Conservation (phyloP, 805 yeast genomes). For the Saccharomycopsis fodiens region DNA sequence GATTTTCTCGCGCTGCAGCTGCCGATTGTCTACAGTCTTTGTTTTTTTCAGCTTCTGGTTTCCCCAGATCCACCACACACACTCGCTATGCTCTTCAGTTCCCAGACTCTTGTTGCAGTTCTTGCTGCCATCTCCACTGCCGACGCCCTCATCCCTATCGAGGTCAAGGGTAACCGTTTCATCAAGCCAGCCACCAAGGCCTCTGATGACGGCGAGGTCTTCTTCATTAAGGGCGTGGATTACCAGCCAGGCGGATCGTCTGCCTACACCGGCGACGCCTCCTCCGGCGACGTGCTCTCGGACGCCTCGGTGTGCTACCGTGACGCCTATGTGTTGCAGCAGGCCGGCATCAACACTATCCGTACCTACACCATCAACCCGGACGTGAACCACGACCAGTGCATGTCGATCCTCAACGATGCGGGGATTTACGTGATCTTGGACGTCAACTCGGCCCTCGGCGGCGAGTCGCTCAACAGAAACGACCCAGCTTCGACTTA, state of each 20-base stretch:
- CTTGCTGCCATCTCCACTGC: background rate
- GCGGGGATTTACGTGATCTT: constrained; percentile 87
- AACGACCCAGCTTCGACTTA: constrained; percentile 64
- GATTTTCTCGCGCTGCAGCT: background rate
- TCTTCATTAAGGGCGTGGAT: constrained; percentile 80
- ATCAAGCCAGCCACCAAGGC: constrained; percentile 44
- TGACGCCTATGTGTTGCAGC: constrained; percentile 71
- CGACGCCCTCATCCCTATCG: constrained; percentile 44
- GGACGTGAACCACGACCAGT: constrained; percentile 78
- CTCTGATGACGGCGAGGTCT: constrained; percentile 47
- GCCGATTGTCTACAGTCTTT: background rate
- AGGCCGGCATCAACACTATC: constrained; percentile 77
- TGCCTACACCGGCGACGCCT: constrained; percentile 29
- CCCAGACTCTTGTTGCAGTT: background rate
- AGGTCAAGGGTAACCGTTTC: constrained; percentile 48
- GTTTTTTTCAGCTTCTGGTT: background rate
- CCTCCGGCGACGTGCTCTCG: constrained; percentile 55
- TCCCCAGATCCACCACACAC: background rate
- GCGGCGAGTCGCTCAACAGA: constrained; percentile 63
- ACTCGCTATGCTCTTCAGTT: background rate
- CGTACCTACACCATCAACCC: constrained; percentile 81
- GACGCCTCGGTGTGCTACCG: constrained; percentile 66
- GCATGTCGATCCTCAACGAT: constrained; percentile 81
- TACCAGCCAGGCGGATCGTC: constrained; percentile 95
- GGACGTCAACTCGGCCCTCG: constrained; percentile 75